A percentile compares a stretch with the other conserved stretches of the same genome.
phyloP scores from a whole-genome alignment of 2,329 filamentous ascomycete genomes.

The Colletotrichum spaethianum region DNA sequence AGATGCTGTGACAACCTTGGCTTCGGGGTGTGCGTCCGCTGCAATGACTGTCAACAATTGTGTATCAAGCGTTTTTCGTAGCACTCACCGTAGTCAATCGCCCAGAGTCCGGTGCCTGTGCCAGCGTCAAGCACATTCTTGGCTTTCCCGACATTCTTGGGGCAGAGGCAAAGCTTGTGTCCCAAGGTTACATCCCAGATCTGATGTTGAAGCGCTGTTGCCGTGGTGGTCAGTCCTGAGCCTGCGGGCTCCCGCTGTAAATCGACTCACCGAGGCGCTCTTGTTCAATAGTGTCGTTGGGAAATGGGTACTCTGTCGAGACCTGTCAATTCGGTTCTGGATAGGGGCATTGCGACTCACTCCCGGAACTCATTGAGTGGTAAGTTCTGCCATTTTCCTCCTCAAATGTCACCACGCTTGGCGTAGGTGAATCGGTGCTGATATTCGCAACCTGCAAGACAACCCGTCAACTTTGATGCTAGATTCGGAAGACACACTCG shows the following conservation, averaged over 20 bases:
- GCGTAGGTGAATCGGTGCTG: conserved; percentile 32
- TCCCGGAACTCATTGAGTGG: conserved; percentile 45
- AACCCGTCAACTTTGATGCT: background rate
- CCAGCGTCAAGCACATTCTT: conserved; percentile 44
- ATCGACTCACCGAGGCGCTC: conserved; percentile 45
- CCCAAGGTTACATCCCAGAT: conserved; percentile 51
- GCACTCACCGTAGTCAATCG: conserved; percentile 41
- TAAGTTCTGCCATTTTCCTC: conserved; percentile 42
- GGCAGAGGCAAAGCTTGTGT: conserved; percentile 49
- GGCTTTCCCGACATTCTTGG: conserved; percentile 42
- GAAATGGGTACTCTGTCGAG: conserved; percentile 46
- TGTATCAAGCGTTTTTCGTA: background rate
- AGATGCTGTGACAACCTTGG: conserved; percentile 33
- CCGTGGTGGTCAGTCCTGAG: background rate
- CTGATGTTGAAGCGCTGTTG: conserved; percentile 54
- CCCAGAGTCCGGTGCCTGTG: conserved; percentile 42
- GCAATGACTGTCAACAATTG: background rate
- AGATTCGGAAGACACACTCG: background rate
- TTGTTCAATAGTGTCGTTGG: conserved; percentile 48
- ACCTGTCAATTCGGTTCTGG: background rate
- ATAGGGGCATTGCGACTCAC: conserved; percentile 32
- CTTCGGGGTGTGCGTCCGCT: conserved; percentile 47
- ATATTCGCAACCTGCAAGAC: background rate
- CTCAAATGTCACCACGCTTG: conserved; percentile 35
- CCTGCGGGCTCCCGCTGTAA: background rate